Conservation (phyloP, 495 filamentous ascomycete genomes). For the Podospora pseudopauciseta region DNA sequence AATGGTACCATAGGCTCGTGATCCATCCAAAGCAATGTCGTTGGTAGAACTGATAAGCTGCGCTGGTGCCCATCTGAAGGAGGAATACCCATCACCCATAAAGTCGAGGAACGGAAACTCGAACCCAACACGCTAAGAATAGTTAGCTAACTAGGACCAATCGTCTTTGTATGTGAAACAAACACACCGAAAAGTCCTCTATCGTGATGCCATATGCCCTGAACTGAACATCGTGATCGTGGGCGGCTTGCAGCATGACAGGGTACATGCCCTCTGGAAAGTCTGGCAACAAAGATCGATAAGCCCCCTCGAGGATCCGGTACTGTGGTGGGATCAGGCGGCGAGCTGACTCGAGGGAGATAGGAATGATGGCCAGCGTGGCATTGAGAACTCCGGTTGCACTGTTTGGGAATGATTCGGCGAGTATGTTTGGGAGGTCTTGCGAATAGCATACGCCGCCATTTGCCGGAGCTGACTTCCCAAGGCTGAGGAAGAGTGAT, state of each 20-base stretch:
- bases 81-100: conserved; percentile 33
- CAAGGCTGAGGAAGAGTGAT: conserved; percentile 25
- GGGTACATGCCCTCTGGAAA: conserved; percentile 46
- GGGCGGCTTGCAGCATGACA: conserved; percentile 42
- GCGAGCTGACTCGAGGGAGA: conserved; percentile 34
- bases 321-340: conserved; percentile 37
- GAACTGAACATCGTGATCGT: conserved; percentile 43
- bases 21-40: conserved; percentile 35
- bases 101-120: conserved; percentile 47
- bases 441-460: conserved; percentile 32
- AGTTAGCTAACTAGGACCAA: conserved; percentile 12
- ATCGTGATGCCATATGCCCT: conserved; percentile 34
- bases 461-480: conserved; percentile 22
- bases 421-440: conserved; percentile 36
- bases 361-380: conserved; percentile 41
- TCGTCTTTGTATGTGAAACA: neutral
- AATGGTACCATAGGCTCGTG: conserved; percentile 36
- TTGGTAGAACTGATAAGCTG: conserved; percentile 38
- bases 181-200: conserved; percentile 42
- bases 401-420: conserved; percentile 35
- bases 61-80: conserved; percentile 41
- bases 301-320: conserved; percentile 39
- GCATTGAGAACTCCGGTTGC: conserved; percentile 43
- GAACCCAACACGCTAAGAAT: conserved; percentile 36
- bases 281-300: conserved; percentile 34